These are phyloP conservation scores for Starmera caribaea DNA, from an alignment of 805 yeast species.

Conservation along the genomic window DNA sequence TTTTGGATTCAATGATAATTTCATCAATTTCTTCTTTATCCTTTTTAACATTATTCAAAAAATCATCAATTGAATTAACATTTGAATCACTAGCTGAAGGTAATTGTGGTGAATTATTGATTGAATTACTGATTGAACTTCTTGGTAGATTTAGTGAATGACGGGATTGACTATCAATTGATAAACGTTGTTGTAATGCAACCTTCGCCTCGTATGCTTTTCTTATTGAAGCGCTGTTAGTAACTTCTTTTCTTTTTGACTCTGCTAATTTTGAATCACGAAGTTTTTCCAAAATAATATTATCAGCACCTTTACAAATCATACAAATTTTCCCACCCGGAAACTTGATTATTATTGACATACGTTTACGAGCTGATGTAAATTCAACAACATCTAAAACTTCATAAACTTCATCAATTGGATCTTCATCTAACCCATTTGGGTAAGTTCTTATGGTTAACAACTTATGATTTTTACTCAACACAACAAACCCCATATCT, in stretches of 20 bases:
- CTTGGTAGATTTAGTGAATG: constrained; percentile 24
- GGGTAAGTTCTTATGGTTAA: constrained; percentile 75
- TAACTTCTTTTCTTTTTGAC: constrained; percentile 54
- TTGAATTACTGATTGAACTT: constrained; percentile 17
- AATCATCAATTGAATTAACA: constrained; percentile 39
- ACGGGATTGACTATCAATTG: constrained; percentile 28
- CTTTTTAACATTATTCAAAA: constrained; percentile 30
- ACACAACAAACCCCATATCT: constrained; percentile 86
- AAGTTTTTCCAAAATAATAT: constrained; percentile 70
- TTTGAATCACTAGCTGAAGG: constrained; percentile 16
- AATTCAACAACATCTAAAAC: constrained; percentile 79
- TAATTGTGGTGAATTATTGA: not conserved
- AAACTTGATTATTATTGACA: constrained; percentile 77
- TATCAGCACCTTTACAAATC: constrained; percentile 94
- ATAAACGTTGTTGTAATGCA: constrained; percentile 49
- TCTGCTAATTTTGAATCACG: constrained; percentile 48
- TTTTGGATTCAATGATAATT: constrained; percentile 42
- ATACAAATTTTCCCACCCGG: constrained; percentile 71
- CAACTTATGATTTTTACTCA: constrained; percentile 50
- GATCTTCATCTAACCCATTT: constrained; percentile 57
- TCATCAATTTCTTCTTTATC: constrained; percentile 43
- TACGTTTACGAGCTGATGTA: constrained; percentile 79
- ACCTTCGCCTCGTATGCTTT: constrained; percentile 71
- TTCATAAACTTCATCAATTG: constrained; percentile 60
- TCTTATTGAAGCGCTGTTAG: constrained; percentile 47